Evolutionary conservation across 2,329 filamentous ascomycete genomes (phyloP).

Genomic region (Ophiosphaerella narmari): DNA sequence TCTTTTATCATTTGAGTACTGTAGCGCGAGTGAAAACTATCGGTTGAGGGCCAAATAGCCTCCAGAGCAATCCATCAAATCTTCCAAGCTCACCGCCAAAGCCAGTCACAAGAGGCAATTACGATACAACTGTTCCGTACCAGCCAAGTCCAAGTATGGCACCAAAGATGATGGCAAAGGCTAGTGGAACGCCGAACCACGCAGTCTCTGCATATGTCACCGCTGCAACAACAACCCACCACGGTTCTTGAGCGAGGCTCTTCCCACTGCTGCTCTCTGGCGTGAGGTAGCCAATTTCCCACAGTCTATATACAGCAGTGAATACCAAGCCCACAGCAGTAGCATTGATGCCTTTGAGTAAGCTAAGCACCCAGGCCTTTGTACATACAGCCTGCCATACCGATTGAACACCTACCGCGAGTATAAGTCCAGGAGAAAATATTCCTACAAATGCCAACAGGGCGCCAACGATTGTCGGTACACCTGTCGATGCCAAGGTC

Average conservation of each 20-base stretch:
- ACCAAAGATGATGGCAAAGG: constrained; percentile 47
- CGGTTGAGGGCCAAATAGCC: too few species aligned
- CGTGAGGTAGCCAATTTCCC: constrained; percentile 51
- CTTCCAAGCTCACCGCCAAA: too few species aligned
- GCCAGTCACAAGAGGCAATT: neutral
- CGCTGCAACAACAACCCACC: constrained; percentile 53
- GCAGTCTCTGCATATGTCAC: constrained; percentile 48
- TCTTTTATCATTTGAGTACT: too few species aligned
- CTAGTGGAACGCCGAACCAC: constrained; percentile 48
- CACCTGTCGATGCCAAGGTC: constrained; percentile 31
- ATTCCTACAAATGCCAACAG: constrained; percentile 48
- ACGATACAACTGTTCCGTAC: constrained; percentile 45
- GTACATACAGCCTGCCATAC: constrained; percentile 47
- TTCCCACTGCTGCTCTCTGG: constrained; percentile 40
- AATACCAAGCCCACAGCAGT: constrained; percentile 51
- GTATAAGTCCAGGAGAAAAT: constrained; percentile 47
- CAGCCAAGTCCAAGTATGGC: constrained; percentile 46
- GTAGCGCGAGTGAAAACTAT: too few species aligned
- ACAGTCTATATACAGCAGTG: constrained; percentile 52
- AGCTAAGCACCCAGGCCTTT: constrained; percentile 39
- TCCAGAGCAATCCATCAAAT: too few species aligned
- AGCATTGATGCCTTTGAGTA: constrained; percentile 49
- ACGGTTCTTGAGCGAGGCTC: constrained; percentile 47
- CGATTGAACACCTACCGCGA: constrained; percentile 44
- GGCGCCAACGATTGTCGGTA: constrained; percentile 41